Conservation (phyloP, 2,329 filamentous ascomycete genomes). For the Acarospora socialis region DNA sequence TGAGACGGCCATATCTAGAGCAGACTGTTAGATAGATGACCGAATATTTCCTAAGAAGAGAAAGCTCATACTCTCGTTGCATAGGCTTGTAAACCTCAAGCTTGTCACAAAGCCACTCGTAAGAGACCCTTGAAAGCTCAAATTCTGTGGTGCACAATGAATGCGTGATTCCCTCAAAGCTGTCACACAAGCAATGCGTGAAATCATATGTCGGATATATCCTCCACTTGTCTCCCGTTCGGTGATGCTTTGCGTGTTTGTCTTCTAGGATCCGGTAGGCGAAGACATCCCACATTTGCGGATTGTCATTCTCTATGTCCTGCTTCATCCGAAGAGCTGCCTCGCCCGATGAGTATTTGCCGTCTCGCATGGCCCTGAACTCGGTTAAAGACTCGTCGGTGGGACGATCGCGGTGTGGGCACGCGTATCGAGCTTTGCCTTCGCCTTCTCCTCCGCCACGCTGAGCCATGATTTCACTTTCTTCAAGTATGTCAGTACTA, state of each 20-base stretch:
- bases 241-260: constrained; percentile 45
- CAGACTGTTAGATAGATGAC: constrained; percentile 10
- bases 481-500: too few relatives aligned
- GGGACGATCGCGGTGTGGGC: constrained; percentile 61
- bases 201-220: constrained; percentile 96
- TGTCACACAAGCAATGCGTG: constrained; percentile 80
- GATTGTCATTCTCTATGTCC: constrained; percentile 65
- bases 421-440: constrained; percentile 58
- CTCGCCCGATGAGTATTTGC: constrained; percentile 72
- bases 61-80: constrained; percentile 62
- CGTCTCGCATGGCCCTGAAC: constrained; percentile 82
- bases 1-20: constrained; percentile 48
- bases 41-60: too few relatives aligned
- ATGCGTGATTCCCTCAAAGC: constrained; percentile 82
- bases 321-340: constrained; percentile 91
- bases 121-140: constrained; percentile 67
- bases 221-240: constrained; percentile 71
- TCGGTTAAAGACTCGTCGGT: constrained; percentile 65
- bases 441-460: constrained; percentile 61
- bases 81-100: constrained; percentile 79
- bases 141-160: constrained; percentile 91
- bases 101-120: constrained; percentile 77
- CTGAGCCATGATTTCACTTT: constrained; percentile 73
- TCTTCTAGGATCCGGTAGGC: constrained; percentile 73
- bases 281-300: constrained; percentile 91